phyloP scores from a whole-genome alignment of 805 yeast species.

The Lachancea waltii region DNA sequence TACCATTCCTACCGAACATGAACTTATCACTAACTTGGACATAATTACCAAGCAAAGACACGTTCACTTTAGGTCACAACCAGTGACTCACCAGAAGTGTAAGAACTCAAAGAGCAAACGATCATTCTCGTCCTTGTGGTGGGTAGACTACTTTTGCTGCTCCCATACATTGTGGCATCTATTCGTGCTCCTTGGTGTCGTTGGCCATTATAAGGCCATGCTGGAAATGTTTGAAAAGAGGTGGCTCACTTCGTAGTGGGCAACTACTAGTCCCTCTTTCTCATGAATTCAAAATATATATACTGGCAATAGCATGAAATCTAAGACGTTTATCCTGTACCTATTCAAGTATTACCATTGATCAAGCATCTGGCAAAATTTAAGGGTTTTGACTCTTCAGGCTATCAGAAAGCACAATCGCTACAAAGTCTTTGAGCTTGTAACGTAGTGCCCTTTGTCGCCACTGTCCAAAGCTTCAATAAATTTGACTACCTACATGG shows the following conservation, averaged over 20 bases:
- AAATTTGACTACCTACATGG: no score
- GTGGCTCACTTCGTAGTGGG: constrained; percentile 16
- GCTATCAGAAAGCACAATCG: no score
- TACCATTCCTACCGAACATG: constrained; percentile 32
- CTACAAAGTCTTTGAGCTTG: no score
- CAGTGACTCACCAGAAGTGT: constrained; percentile 24
- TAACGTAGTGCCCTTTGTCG: no score
- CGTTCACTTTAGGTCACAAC: constrained; percentile 38
- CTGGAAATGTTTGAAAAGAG: constrained; percentile 56
- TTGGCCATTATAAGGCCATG: constrained; percentile 80
- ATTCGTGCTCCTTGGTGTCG: constrained; percentile 81
- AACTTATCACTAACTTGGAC: constrained; percentile 26
- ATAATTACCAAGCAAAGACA: constrained; percentile 30
- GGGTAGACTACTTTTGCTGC: constrained; percentile 69
- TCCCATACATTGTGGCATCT: constrained; percentile 95
- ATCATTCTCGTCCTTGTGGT: constrained; percentile 57
- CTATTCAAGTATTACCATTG: no score
- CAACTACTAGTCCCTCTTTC: no score
- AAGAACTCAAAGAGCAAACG: constrained; percentile 19
- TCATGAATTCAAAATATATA: no score
- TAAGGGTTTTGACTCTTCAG: no score
- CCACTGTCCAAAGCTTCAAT: no score
- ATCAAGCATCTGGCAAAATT: no score
- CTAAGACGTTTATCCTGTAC: no score
- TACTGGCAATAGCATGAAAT: no score